Evolutionary conservation across 352 stramenopile genomes (phyloP).

Genomic region (Thraustochytrium sp.): DNA sequence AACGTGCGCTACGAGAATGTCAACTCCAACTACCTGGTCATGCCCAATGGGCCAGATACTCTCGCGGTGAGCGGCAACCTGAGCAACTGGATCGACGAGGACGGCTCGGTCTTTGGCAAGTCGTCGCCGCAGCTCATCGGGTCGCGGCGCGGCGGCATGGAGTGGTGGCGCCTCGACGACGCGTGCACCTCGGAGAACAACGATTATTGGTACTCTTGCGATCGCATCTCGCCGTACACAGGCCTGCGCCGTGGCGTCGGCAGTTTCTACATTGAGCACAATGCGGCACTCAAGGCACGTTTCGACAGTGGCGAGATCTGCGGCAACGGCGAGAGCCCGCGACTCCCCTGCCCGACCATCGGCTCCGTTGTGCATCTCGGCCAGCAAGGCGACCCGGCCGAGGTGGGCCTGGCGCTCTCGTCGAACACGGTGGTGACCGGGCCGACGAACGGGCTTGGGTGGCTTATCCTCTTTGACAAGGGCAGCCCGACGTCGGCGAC

Average conservation of each 20-base stretch:
- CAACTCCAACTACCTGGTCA: not conserved
- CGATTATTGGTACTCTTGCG: not conserved
- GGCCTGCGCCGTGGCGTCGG: not conserved
- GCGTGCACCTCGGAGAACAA: not conserved
- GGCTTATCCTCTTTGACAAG: not conserved
- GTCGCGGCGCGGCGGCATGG: not conserved
- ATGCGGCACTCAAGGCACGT: too few species aligned
- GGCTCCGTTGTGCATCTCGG: not conserved
- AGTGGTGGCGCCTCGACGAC: not conserved
- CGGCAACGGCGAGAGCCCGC: not conserved
- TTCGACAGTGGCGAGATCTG: not conserved
- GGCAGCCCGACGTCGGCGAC: not conserved
- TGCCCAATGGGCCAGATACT: not conserved
- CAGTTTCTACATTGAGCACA: too few species aligned
- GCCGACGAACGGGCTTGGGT: not conserved
- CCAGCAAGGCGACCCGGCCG: not conserved
- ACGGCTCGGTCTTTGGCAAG: not conserved
- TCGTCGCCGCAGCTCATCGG: not conserved
- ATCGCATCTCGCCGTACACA: not conserved
- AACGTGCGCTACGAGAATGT: not conserved
- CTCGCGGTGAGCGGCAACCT: conserved; percentile 25
- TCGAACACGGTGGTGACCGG: not conserved
- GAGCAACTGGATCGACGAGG: not conserved
- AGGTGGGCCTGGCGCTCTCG: not conserved
- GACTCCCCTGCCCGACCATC: not conserved